A percentile compares a stretch with the other conserved stretches of the same genome.
Evolutionary conservation across 2,329 filamentous ascomycete species (phyloP).

Genomic region (Ambrosiella cleistominuta): DNA sequence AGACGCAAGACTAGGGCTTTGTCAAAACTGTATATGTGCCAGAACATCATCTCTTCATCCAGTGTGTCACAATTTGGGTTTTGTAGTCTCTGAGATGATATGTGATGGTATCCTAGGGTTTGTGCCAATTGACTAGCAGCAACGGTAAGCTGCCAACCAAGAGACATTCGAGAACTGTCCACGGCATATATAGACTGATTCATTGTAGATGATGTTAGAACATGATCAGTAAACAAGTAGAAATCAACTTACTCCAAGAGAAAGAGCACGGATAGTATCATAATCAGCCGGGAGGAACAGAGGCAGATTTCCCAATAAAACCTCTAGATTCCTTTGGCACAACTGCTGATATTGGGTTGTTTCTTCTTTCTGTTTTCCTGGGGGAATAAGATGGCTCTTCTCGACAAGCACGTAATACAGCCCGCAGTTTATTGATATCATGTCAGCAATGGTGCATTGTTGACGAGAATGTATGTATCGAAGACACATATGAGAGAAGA

Average conservation of each 20-base stretch:
- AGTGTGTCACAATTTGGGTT: not conserved
- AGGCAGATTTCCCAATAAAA: conserved; percentile 32
- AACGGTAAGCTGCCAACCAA: conserved; percentile 46
- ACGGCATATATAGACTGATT: conserved; percentile 41
- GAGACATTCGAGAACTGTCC: conserved; percentile 41
- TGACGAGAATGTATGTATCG: conserved; percentile 17
- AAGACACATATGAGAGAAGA: conserved; percentile 2
- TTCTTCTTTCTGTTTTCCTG: conserved; percentile 16
- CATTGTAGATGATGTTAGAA: conserved; percentile 8
- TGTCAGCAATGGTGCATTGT: conserved; percentile 31
- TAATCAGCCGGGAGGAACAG: conserved; percentile 37
- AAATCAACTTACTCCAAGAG: conserved; percentile 32
- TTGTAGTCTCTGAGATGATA: not conserved
- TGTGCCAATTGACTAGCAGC: conserved; percentile 43
- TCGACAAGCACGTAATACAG: conserved; percentile 34
- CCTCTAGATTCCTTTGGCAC: conserved; percentile 33
- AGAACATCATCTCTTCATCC: conserved; percentile 25
- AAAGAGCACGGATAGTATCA: conserved; percentile 38
- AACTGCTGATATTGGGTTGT: conserved; percentile 23
- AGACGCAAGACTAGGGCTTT: conserved; percentile 40
- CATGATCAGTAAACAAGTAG: not conserved
- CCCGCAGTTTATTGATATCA: conserved; percentile 32
- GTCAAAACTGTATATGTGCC: conserved; percentile 38
- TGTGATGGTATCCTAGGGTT: conserved; percentile 42
- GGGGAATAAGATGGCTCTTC: conserved; percentile 18